These are phyloP conservation scores for Clavaria fumosa DNA, from an alignment of 768 basidiomycete genomes.

Conservation along the genomic window DNA sequence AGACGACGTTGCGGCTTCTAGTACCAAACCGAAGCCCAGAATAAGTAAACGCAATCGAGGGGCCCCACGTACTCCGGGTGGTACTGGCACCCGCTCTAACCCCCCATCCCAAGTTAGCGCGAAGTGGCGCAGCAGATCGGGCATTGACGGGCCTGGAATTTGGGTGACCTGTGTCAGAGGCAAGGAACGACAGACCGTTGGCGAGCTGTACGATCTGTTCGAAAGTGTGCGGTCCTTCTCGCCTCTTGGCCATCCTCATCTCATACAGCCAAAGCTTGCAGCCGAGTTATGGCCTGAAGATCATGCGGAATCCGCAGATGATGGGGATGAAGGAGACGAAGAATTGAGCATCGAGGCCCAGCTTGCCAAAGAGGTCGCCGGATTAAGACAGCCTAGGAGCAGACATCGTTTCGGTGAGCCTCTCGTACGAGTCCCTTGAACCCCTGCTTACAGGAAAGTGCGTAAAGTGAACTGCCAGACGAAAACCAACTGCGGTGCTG, in stretches of 20 bases:
- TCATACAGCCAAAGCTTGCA: conserved; percentile 35
- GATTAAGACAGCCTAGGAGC: conserved; percentile 49
- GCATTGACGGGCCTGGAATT: conserved; percentile 67
- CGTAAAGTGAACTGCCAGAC: conserved; percentile 70
- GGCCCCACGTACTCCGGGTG: too few relatives aligned
- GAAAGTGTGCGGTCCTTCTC: conserved; percentile 24
- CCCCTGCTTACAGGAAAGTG: neutral
- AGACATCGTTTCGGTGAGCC: conserved; percentile 51
- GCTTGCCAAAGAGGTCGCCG: conserved; percentile 54
- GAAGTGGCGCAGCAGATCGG: too few relatives aligned
- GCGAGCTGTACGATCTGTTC: conserved; percentile 67
- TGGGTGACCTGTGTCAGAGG: conserved; percentile 83
- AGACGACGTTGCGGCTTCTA: too few relatives aligned
- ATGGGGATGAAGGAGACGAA: conserved; percentile 23
- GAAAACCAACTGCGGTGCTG: conserved; percentile 66
- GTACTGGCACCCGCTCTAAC: too few relatives aligned
- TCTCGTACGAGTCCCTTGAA: neutral
- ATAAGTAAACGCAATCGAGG: too few relatives aligned
- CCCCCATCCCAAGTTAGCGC: too few relatives aligned
- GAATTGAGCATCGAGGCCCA: conserved; percentile 49
- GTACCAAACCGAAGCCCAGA: too few relatives aligned
- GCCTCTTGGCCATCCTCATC: neutral
- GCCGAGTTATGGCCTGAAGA: conserved; percentile 51
- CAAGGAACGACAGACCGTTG: conserved; percentile 63
- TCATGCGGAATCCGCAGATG: conserved; percentile 12